Conservation (phyloP, 257 asterid genomes). For the Cynanchum wilfordii region DNA sequence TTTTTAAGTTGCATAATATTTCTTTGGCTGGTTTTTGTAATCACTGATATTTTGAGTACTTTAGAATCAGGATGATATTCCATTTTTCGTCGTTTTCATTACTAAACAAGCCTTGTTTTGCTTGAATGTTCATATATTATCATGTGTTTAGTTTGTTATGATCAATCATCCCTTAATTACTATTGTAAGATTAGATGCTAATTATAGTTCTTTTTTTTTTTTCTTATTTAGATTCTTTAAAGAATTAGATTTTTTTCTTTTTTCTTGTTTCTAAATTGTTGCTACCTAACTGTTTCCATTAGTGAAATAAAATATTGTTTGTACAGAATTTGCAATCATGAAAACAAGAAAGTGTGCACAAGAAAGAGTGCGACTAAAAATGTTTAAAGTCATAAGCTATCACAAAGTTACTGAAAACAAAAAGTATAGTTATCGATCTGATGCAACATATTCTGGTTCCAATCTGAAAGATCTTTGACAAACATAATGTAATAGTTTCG, state of each 20-base stretch:
- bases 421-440: neutral
- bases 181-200: neutral
- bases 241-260: too few species aligned
- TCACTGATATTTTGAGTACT: neutral
- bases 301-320: neutral
- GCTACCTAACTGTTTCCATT: neutral
- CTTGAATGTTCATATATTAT: neutral
- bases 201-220: neutral
- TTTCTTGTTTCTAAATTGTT: neutral
- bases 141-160: neutral
- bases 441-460: neutral
- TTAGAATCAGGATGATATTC: neutral
- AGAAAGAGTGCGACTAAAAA: neutral
- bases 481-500: neutral
- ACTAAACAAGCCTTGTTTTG: neutral
- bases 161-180: neutral
- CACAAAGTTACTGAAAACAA: neutral
- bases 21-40: neutral
- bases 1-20: neutral
- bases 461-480: neutral
- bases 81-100: neutral
- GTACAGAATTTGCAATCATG: neutral
- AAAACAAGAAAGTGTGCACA: neutral
- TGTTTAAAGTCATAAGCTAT: neutral
- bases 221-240: neutral